Base-by-base conservation (phyloP, 768 basidiomycete genomes). In the Exsudoporus frostii region DNA sequence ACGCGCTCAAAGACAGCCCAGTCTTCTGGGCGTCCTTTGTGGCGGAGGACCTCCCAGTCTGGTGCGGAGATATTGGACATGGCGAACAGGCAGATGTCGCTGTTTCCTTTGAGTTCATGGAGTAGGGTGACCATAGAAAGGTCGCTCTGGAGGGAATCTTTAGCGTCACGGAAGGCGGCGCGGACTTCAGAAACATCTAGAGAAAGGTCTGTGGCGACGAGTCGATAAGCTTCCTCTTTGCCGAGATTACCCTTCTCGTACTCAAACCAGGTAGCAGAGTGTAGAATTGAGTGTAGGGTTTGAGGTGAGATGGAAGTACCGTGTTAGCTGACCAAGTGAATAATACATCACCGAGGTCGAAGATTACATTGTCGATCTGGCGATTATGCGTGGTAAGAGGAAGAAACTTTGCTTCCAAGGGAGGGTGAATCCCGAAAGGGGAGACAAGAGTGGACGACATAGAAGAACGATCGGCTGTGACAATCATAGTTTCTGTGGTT, bases 21-120 rank as follows among this genome's bases (percentile, higher is more conserved):
- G 24, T 63, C 62, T 38, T 53, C 50, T 0, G 52, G 36, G 1
- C 45, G 34, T 13, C 39, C 58, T 20, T 54, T 64, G 43, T 33
- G 45, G 14, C 46, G 53, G 24, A 63, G 62, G 25, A 58, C 13
- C 11, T 64, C 58, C 55, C 62, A 63, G 34, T 63, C 62, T 2
- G 62, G 62, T 6, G 55, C 46, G 0, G 62, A 61, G 27, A 66
- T 53, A 27, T 64, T 59, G 29, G 63, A 62, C 60, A 65, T 59
- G 50, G 63, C 63, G 7, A 60, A 63, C 2, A 64, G 25, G 20
- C n/a, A 45, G 14, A 63, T 50, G 37, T 44, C 45, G 7, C 2
- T 42, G 17, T 46, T 44, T 0, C 15, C 17, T 20, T 46, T 58
- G 32, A 65, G 59, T 8, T 63, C 51, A 4, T 46, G 58, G n/a